Evolutionary conservation across 2,329 filamentous ascomycete species (phyloP).

Genomic region (Penicillium sp.): DNA sequence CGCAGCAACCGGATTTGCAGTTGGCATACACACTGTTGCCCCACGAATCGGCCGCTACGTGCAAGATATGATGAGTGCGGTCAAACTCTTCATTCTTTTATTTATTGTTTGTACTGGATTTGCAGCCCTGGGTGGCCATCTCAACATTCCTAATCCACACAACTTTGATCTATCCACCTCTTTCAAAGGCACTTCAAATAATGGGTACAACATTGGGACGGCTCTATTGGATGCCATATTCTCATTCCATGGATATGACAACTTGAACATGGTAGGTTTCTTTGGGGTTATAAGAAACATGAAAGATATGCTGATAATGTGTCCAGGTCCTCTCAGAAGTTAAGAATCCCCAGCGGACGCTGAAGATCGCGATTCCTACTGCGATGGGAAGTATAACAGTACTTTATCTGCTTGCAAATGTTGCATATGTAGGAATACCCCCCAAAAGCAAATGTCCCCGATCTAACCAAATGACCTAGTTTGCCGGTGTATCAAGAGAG

Average conservation of each 20-base stretch:
- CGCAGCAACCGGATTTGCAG: slow-evolving; percentile 34
- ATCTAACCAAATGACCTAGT: slow-evolving; percentile 22
- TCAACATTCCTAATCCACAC: slow-evolving; percentile 39
- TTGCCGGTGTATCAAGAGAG: slow-evolving; percentile 55
- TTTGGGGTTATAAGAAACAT: not conserved
- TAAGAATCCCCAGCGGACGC: slow-evolving; percentile 55
- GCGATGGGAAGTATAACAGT: slow-evolving; percentile 54
- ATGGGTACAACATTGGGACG: slow-evolving; percentile 24
- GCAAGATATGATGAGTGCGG: slow-evolving; percentile 48
- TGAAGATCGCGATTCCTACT: slow-evolving; percentile 55
- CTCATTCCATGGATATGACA: slow-evolving; percentile 50
- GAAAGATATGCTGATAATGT: not conserved
- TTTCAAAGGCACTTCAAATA: slow-evolving; percentile 21
- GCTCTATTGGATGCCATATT: slow-evolving; percentile 36
- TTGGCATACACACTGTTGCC: slow-evolving; percentile 45
- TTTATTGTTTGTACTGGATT: slow-evolving; percentile 48
- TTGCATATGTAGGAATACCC: slow-evolving; percentile 46
- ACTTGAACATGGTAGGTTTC: slow-evolving; percentile 16
- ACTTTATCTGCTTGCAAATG: slow-evolving; percentile 57
- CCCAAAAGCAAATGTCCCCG: not conserved
- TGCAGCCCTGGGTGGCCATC: slow-evolving; percentile 39
- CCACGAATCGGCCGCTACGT: slow-evolving; percentile 44
- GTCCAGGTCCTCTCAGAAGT: slow-evolving; percentile 53
- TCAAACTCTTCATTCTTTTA: slow-evolving; percentile 50
- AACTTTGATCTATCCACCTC: slow-evolving; percentile 41